A percentile compares a stretch with the other conserved stretches of the same genome.
Evolutionary conservation across 108 stramenopile species (phyloP).

Genomic region (Skeletonema grethae): DNA sequence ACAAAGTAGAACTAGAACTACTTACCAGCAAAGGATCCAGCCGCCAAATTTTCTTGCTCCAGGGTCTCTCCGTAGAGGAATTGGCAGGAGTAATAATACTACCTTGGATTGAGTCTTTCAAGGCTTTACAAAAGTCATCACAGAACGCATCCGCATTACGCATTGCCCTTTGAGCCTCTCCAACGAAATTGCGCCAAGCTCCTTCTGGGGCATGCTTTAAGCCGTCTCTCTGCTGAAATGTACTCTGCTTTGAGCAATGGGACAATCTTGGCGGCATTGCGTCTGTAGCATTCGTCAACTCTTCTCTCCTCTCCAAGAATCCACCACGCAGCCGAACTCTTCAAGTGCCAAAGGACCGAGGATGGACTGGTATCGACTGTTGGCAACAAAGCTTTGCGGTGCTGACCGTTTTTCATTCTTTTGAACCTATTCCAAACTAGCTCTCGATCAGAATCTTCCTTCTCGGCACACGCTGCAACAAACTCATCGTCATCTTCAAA

Average conservation of each 20-base stretch:
- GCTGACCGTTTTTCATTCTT: conserved; percentile 29
- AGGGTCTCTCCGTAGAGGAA: conserved; percentile 89
- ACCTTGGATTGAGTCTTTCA: conserved; percentile 82
- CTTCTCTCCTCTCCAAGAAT: conserved; percentile 88
- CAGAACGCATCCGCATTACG: conserved; percentile 83
- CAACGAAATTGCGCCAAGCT: conserved; percentile 82
- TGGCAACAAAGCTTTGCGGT: conserved; percentile 49
- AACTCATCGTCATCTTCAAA: conserved; percentile 83
- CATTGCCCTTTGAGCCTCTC: conserved; percentile 80
- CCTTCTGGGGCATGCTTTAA: conserved; percentile 73
- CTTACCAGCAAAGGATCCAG: conserved; percentile 75
- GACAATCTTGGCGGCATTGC: conserved; percentile 92
- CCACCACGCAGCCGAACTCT: conserved; percentile 79
- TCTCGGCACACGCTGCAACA: conserved; percentile 65
- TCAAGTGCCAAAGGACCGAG: too few species aligned
- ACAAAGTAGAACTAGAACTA: background rate
- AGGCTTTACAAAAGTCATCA: conserved; percentile 81
- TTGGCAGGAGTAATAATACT: conserved; percentile 81
- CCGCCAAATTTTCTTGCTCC: conserved; percentile 73
- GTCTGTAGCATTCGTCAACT: conserved; percentile 89
- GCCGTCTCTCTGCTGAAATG: conserved; percentile 58
- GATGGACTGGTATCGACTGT: conserved; percentile 74
- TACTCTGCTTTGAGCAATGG: conserved; percentile 90
- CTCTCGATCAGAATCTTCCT: conserved; percentile 61
- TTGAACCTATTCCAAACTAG: conserved; percentile 46